Conservation (phyloP, 1,139 yeast genomes). For the Saccharomyces uvarum region DNA sequence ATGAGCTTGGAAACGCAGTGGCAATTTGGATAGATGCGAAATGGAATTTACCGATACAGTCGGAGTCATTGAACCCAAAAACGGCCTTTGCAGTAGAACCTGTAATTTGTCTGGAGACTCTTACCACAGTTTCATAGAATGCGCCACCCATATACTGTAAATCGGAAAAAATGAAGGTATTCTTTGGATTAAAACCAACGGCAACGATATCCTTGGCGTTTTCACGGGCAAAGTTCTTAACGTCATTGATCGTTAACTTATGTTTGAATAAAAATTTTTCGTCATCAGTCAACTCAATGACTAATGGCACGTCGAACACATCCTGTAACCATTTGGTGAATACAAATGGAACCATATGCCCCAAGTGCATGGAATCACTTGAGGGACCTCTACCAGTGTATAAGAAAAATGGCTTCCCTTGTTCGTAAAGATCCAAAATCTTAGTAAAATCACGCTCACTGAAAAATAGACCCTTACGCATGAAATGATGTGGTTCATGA, state of each 20-base stretch:
- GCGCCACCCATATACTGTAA: slow-evolving; percentile 88
- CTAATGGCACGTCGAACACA: slow-evolving; percentile 94
- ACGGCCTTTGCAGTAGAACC: slow-evolving; percentile 94
- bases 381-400: slow-evolving; percentile 99
- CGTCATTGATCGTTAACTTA: slow-evolving; percentile 80
- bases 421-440: slow-evolving; percentile 83
- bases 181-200: slow-evolving; percentile 88
- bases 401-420: slow-evolving; percentile 88
- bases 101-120: slow-evolving; percentile 92
- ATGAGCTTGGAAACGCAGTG: slow-evolving; percentile 90
- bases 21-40: slow-evolving; percentile 96
- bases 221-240: slow-evolving; percentile 64
- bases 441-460: slow-evolving; percentile 79
- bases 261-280: slow-evolving; percentile 94
- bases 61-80: slow-evolving; percentile 94
- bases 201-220: slow-evolving; percentile 93
- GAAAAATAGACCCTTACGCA: slow-evolving; percentile 88
- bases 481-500: slow-evolving; percentile 82
- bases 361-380: slow-evolving; percentile 90
- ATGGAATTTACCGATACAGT: slow-evolving; percentile 89
- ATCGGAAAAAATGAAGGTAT: slow-evolving; percentile 92
- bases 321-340: slow-evolving; percentile 98
- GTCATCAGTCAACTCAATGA: slow-evolving; percentile 93
- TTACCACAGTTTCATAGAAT: slow-evolving; percentile 88
- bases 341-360: slow-evolving; percentile 91